A percentile compares a stretch with the other conserved stretches of the same genome.
These are phyloP conservation scores for Solanum chacoense DNA, from an alignment of 305 asterid species.

Conservation along the genomic window DNA sequence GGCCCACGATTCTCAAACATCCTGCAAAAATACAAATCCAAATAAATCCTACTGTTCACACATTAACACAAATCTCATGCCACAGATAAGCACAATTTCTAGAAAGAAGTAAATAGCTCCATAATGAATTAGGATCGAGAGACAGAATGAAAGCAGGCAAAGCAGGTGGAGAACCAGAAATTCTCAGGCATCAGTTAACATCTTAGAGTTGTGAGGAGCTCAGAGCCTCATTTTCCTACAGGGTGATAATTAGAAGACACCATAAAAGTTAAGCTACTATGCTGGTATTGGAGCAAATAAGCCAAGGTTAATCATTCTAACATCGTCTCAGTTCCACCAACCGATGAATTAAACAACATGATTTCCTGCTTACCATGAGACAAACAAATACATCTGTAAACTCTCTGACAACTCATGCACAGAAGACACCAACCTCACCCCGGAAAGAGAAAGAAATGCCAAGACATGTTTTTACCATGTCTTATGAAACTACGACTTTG, in stretches of 20 bases:
- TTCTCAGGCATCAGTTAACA: not conserved
- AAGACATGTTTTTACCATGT: not conserved
- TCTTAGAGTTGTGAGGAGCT: not conserved
- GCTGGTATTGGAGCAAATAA: not conserved
- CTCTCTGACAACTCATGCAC: not conserved
- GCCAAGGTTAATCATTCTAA: not conserved
- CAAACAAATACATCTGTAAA: not conserved
- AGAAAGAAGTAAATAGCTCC: not conserved
- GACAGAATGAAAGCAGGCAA: not conserved
- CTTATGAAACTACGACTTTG: not conserved
- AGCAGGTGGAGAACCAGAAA: not conserved
- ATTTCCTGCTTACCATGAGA: not conserved
- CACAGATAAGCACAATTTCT: not conserved
- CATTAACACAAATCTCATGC: not conserved
- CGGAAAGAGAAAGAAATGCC: not conserved
- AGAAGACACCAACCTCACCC: not conserved
- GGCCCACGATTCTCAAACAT: constrained; percentile 98
- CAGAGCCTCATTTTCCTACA: not conserved
- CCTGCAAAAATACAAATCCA: constrained; percentile 36
- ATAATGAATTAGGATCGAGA: not conserved
- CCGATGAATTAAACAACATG: not conserved
- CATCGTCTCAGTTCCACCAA: not conserved
- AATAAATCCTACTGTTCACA: not conserved
- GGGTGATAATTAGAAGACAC: not conserved
- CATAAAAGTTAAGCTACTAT: not conserved